phyloP scores from a whole-genome alignment of 306 rosid genomes.

The Cyamopsis tetragonoloba region DNA sequence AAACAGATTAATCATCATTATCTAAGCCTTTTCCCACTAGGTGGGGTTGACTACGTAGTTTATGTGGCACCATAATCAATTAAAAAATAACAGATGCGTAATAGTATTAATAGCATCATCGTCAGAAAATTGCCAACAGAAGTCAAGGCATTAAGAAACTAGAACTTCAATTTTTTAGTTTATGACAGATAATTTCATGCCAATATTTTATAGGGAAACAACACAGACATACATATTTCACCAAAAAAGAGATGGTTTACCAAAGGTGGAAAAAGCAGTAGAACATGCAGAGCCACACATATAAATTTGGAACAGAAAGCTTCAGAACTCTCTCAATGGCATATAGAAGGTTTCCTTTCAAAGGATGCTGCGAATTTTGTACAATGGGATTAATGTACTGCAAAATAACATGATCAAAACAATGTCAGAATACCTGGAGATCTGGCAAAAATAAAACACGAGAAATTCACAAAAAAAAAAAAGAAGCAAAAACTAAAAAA shows the following conservation, averaged over 20 bases:
- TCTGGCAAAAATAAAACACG: conserved; percentile 9
- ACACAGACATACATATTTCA: background rate
- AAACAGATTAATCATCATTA: background rate
- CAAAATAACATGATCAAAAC: conserved; percentile 32
- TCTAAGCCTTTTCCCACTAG: too few species aligned
- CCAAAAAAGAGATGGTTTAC: conserved; percentile 32
- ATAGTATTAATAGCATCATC: background rate
- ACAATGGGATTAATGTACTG: conserved; percentile 97
- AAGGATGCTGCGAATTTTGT: conserved; percentile 90
- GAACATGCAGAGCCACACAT: conserved; percentile 99
- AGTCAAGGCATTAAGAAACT: conserved; percentile 9
- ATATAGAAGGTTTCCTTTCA: conserved; percentile 80
- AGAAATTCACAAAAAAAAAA: conserved; percentile 2
- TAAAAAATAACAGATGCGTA: too few species aligned
- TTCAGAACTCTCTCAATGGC: conserved; percentile 90
- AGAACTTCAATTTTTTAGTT: conserved; percentile 13
- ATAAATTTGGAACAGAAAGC: conserved; percentile 96
- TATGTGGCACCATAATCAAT: too few species aligned
- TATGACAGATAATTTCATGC: conserved; percentile 4
- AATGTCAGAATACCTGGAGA: conserved; percentile 25
- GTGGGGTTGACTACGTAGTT: too few species aligned
- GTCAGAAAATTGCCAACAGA: background rate
- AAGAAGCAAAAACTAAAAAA: too few species aligned
- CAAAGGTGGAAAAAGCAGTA: conserved; percentile 97
- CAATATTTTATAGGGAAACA: background rate